Percentiles rank a stretch among this genome's conserved stretches.
phyloP scores from a whole-genome alignment of 2,329 filamentous ascomycete species.

The Botrytis medusae region DNA sequence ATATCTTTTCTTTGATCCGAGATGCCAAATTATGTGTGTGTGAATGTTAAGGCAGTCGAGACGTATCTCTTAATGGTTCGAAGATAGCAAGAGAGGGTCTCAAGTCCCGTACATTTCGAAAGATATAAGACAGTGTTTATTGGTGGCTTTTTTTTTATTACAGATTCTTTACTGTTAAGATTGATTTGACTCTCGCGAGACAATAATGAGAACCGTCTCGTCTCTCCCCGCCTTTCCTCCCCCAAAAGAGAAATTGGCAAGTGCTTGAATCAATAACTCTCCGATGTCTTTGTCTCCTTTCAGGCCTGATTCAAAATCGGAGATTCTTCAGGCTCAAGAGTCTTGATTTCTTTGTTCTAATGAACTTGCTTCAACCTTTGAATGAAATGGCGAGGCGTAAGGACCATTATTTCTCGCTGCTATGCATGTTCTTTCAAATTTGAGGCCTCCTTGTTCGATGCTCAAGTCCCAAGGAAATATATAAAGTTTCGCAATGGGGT shows the following conservation, averaged over 20 bases:
- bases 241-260: background rate
- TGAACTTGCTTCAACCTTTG: background rate
- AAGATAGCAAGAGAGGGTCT: background rate
- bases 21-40: background rate
- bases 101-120: background rate
- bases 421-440: conserved; percentile 8
- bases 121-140: background rate
- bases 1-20: background rate
- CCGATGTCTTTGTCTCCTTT: background rate
- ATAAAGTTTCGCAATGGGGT: background rate
- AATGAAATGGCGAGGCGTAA: background rate
- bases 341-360: background rate
- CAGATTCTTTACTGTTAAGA: background rate
- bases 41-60: background rate
- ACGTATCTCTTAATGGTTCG: background rate
- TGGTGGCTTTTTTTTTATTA: background rate
- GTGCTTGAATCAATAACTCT: background rate
- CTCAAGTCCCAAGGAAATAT: background rate
- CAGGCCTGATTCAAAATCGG: background rate
- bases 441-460: background rate
- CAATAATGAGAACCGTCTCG: background rate
- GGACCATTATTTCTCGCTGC: background rate
- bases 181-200: background rate
- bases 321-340: background rate
- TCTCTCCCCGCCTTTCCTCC: no score